phyloP scores from a whole-genome alignment of 352 stramenopile genomes.

The Globisporangium perplexum region DNA sequence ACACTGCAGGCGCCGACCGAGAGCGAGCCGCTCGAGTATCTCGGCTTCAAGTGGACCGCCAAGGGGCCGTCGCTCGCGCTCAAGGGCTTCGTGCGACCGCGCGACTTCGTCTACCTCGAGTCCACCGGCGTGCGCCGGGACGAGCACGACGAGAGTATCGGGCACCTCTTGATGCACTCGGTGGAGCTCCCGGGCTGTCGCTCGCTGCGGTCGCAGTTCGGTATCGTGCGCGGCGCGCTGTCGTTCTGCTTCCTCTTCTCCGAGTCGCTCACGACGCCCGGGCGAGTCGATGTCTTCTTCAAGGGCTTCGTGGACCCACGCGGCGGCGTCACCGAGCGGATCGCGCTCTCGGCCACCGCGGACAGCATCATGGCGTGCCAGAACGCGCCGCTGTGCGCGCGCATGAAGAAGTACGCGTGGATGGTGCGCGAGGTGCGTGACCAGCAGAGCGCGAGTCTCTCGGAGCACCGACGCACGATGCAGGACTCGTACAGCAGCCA shows the following conservation, averaged over 20 bases:
- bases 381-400: conserved; percentile 11
- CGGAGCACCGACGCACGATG: not conserved
- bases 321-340: conserved; percentile 15
- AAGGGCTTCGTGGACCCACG: conserved; percentile 32
- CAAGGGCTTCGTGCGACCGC: conserved; percentile 15
- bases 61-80: conserved; percentile 18
- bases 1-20: conserved; percentile 17
- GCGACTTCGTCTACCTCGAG: conserved; percentile 27
- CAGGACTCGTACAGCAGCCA: not conserved
- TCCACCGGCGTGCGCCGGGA: conserved; percentile 13
- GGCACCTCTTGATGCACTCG: conserved; percentile 29
- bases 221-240: conserved; percentile 24
- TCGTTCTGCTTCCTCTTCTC: conserved; percentile 32
- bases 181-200: conserved; percentile 20
- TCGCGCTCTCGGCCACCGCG: conserved; percentile 14
- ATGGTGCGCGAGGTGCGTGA: conserved; percentile 17
- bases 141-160: conserved; percentile 8
- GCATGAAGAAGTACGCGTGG: conserved; percentile 26
- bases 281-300: conserved; percentile 24
- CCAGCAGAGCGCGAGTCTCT: not conserved
- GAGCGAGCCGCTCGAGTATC: conserved; percentile 18
- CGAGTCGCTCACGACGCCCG: conserved; percentile 6
- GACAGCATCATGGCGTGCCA: conserved; percentile 21
- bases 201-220: conserved; percentile 10
- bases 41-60: conserved; percentile 28